phyloP scores from a whole-genome alignment of 805 yeast species.

The Yarrowia sp. region DNA sequence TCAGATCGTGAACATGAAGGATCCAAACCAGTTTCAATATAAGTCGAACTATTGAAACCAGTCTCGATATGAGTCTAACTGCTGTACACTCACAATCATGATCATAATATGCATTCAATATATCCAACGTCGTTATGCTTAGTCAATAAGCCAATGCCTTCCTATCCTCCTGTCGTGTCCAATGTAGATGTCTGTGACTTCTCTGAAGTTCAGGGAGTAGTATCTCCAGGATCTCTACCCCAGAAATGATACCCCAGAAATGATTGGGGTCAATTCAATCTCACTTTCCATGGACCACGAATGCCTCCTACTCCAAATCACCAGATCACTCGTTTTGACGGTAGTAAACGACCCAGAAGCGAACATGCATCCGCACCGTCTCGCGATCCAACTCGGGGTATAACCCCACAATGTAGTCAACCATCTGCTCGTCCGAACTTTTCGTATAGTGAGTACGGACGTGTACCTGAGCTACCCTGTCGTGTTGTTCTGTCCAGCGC shows the following conservation, averaged over 20 bases:
- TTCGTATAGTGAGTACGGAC: neutral
- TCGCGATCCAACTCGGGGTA: slow-evolving; percentile 14
- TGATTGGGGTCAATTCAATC: too few species aligned
- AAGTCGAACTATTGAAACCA: too few species aligned
- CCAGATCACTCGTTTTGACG: neutral
- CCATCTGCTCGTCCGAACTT: neutral
- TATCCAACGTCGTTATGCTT: too few species aligned
- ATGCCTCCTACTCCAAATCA: neutral
- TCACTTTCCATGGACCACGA: neutral
- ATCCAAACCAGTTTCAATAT: too few species aligned
- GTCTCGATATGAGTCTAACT: too few species aligned
- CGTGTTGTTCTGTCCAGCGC: slow-evolving; percentile 24
- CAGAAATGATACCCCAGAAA: neutral
- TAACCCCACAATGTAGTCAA: neutral
- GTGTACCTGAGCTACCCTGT: slow-evolving; percentile 16
- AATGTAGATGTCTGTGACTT: neutral
- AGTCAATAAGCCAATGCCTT: neutral
- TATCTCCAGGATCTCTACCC: too few species aligned
- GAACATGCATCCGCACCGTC: slow-evolving; percentile 7
- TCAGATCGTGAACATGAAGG: too few species aligned
- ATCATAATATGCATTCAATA: neutral
- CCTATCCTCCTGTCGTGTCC: neutral
- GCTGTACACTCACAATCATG: neutral
- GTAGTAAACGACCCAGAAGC: slow-evolving; percentile 10
- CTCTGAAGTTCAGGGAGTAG: neutral